Evolutionary conservation across 2,329 filamentous ascomycete species (phyloP).

Genomic region (Clarireedia paspali): DNA sequence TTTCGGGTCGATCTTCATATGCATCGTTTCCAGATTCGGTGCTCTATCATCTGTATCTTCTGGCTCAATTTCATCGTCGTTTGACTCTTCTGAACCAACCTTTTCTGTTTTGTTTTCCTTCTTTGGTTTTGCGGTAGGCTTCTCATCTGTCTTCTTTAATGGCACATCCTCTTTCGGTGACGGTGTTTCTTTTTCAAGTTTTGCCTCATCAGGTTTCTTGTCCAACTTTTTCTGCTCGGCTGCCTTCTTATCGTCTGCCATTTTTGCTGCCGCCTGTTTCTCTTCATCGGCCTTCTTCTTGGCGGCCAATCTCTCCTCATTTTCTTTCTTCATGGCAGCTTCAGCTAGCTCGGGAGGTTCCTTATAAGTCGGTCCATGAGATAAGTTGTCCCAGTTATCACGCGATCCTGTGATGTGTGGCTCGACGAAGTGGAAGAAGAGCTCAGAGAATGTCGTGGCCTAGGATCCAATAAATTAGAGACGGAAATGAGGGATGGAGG

Average conservation of each 20-base stretch:
- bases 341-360: neutral
- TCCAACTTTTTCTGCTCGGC: neutral
- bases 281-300: neutral
- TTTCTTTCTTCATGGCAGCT: neutral
- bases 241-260: neutral
- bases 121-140: no score
- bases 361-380: conserved; percentile 39
- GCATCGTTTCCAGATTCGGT: neutral
- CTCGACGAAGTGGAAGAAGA: conserved; percentile 42
- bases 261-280: neutral
- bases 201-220: neutral
- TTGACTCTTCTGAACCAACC: neutral
- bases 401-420: conserved; percentile 35
- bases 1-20: neutral
- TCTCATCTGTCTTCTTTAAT: neutral
- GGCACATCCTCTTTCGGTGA: neutral
- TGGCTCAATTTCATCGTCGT: neutral
- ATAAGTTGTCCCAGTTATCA: conserved; percentile 46
- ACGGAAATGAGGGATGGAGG: neutral
- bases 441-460: conserved; percentile 28
- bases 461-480: neutral
- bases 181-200: neutral
- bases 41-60: neutral
- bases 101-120: neutral
- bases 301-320: neutral